A percentile compares a stretch with the other conserved stretches of the same genome.
Evolutionary conservation across 169 alveolate species (phyloP).

Genomic region (Amoebophrya sp.): DNA sequence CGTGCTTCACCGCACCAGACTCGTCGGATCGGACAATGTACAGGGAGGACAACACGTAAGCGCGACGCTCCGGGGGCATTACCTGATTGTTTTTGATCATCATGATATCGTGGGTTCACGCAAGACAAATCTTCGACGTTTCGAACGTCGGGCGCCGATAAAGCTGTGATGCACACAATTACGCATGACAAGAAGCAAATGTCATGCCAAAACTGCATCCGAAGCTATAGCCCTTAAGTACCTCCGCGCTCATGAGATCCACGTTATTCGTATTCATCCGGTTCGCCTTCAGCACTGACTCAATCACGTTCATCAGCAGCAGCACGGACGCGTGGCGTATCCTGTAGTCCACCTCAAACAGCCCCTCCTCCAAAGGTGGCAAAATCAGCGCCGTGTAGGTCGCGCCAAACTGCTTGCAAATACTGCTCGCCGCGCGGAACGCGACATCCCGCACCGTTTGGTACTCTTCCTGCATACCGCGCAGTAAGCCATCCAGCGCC

Average conservation of each 20-base stretch:
- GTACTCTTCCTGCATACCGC: constrained; percentile 54
- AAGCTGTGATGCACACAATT: too few relatives aligned
- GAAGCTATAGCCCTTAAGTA: not conserved
- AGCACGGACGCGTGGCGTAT: constrained; percentile 55
- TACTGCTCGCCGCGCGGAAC: constrained; percentile 53
- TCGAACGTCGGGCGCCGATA: too few relatives aligned
- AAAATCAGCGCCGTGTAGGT: constrained; percentile 58
- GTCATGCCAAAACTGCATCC: too few relatives aligned
- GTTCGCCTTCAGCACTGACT: constrained; percentile 49
- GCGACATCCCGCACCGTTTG: constrained; percentile 59
- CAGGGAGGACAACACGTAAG: constrained; percentile 57
- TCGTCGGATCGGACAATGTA: constrained; percentile 58
- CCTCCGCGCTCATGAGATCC: constrained; percentile 49
- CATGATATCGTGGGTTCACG: too few relatives aligned
- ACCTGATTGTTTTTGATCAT: too few relatives aligned
- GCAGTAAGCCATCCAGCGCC: constrained; percentile 49
- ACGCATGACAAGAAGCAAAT: too few relatives aligned
- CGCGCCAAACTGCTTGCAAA: constrained; percentile 57
- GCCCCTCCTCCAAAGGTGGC: constrained; percentile 57
- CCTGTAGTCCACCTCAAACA: constrained; percentile 53
- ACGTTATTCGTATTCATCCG: constrained; percentile 52
- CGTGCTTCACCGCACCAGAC: constrained; percentile 53
- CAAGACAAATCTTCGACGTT: too few relatives aligned
- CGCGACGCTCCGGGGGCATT: constrained; percentile 56
- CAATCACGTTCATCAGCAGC: constrained; percentile 58